Percentiles rank a stretch among this genome's conserved stretches.
phyloP scores from a whole-genome alignment of 2,329 filamentous ascomycete genomes.

The Cladosporium sp. region DNA sequence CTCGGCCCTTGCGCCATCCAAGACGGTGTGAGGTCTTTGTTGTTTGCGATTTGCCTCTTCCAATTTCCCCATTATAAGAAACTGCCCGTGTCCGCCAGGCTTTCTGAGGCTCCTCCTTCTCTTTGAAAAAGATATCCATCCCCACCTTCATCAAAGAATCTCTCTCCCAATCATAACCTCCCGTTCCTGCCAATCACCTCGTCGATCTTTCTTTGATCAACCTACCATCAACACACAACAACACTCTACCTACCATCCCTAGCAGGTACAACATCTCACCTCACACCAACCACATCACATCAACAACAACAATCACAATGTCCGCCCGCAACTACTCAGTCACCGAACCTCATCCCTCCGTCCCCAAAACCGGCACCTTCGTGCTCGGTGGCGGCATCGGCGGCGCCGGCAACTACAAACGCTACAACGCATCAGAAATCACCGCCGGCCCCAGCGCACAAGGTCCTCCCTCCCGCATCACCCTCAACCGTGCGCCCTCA shows the following conservation, averaged over 20 bases:
- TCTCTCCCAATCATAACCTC: slow-evolving; percentile 20
- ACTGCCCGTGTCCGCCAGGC: not conserved
- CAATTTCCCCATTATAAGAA: slow-evolving; percentile 1
- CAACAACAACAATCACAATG: not conserved
- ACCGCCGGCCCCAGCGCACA: slow-evolving; percentile 43
- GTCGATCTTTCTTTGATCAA: not conserved
- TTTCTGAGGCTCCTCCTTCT: slow-evolving; percentile 12
- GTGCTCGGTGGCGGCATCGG: slow-evolving; percentile 53
- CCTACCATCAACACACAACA: not conserved
- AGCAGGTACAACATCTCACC: slow-evolving; percentile 20
- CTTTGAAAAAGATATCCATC: slow-evolving; percentile 11
- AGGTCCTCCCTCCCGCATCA: slow-evolving; percentile 46
- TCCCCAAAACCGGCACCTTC: slow-evolving; percentile 42
- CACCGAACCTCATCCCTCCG: slow-evolving; percentile 58
- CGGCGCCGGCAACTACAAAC: slow-evolving; percentile 55
- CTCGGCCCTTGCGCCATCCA: slow-evolving; percentile 12
- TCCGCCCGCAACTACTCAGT: slow-evolving; percentile 47
- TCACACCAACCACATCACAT: slow-evolving; percentile 13
- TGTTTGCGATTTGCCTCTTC: not conserved
- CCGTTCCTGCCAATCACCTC: slow-evolving; percentile 1
- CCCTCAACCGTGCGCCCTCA: slow-evolving; percentile 41
- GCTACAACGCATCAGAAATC: slow-evolving; percentile 51
- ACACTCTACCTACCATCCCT: slow-evolving; percentile 16
- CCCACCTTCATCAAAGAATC: slow-evolving; percentile 1
- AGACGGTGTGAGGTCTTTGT: not conserved